Conservation (phyloP, 2,329 filamentous ascomycete species). For the Talaromyces sp. region DNA sequence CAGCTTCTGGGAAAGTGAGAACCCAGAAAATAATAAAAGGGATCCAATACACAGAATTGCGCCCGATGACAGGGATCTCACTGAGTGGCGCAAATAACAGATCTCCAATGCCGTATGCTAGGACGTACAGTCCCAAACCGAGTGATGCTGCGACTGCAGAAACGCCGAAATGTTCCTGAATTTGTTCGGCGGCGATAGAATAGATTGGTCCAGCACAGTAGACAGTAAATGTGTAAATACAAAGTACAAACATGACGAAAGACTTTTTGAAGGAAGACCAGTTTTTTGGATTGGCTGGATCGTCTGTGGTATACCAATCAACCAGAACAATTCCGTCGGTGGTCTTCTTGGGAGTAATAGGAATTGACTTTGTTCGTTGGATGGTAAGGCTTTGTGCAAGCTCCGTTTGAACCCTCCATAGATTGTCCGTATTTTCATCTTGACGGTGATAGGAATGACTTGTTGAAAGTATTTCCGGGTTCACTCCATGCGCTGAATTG, state of each 20-base stretch:
- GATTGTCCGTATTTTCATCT: too few species aligned
- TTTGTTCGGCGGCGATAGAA: background rate
- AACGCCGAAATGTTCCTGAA: background rate
- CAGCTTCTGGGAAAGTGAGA: conserved; percentile 55
- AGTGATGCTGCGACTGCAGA: conserved; percentile 27
- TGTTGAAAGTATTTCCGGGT: too few species aligned
- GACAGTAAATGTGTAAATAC: background rate
- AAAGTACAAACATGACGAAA: conserved; percentile 20
- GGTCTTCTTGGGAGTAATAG: conserved; percentile 34
- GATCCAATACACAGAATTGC: conserved; percentile 64
- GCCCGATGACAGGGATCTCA: conserved; percentile 64
- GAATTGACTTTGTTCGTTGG: background rate
- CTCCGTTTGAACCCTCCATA: too few species aligned
- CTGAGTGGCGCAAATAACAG: conserved; percentile 63
- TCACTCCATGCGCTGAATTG: background rate
- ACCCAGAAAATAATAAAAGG: conserved; percentile 68
- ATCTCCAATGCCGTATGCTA: conserved; percentile 56
- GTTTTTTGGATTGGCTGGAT: conserved; percentile 27
- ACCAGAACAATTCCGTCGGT: conserved; percentile 35
- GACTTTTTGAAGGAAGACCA: conserved; percentile 25
- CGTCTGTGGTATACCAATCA: conserved; percentile 32
- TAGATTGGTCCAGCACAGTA: background rate
- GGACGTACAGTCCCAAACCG: conserved; percentile 34
- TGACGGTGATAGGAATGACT: too few species aligned
- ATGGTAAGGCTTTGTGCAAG: background rate